A percentile compares a stretch with the other conserved stretches of the same genome.
Evolutionary conservation across 495 filamentous ascomycete species (phyloP).

Genomic region (Penicillium coprophilum): DNA sequence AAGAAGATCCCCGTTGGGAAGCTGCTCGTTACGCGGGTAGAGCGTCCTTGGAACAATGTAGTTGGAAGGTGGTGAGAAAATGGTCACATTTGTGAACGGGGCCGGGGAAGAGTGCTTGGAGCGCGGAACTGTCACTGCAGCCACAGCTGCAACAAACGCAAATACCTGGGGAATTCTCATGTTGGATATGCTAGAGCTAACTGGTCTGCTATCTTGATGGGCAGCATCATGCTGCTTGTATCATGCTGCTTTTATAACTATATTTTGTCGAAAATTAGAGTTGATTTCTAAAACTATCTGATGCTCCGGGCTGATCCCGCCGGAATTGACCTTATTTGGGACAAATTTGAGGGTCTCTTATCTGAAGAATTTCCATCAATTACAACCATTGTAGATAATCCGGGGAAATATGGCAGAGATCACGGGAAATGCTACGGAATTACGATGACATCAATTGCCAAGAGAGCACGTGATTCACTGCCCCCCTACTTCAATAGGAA

Average conservation of each 20-base stretch:
- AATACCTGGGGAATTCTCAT: conserved; percentile 22
- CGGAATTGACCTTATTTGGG: conserved; percentile 31
- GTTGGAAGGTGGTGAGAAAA: conserved; percentile 36
- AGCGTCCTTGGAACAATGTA: conserved; percentile 37
- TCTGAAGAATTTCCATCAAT: conserved; percentile 21
- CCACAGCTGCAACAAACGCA: conserved; percentile 18
- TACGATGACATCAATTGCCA: conserved; percentile 1
- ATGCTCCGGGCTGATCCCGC: conserved; percentile 26
- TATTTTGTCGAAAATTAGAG: not conserved
- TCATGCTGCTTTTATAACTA: conserved; percentile 12
- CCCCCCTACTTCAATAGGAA: not conserved
- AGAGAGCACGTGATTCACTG: not conserved
- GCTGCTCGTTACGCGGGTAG: conserved; percentile 26
- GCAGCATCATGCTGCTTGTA: conserved; percentile 7
- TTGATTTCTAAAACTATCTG: not conserved
- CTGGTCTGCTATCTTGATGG: not conserved
- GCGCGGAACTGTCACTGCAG: conserved; percentile 14
- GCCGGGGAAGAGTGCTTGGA: conserved; percentile 9
- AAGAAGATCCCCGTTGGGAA: conserved; percentile 26
- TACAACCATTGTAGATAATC: not conserved
- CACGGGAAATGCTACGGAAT: not conserved
- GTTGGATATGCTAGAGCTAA: conserved; percentile 8
- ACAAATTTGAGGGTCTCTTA: conserved; percentile 8
- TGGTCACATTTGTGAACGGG: conserved; percentile 22
- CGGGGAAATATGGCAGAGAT: conserved; percentile 1